These are phyloP conservation scores for Thelonectria discophora DNA, from an alignment of 2,329 filamentous ascomycete species.

Conservation along the genomic window DNA sequence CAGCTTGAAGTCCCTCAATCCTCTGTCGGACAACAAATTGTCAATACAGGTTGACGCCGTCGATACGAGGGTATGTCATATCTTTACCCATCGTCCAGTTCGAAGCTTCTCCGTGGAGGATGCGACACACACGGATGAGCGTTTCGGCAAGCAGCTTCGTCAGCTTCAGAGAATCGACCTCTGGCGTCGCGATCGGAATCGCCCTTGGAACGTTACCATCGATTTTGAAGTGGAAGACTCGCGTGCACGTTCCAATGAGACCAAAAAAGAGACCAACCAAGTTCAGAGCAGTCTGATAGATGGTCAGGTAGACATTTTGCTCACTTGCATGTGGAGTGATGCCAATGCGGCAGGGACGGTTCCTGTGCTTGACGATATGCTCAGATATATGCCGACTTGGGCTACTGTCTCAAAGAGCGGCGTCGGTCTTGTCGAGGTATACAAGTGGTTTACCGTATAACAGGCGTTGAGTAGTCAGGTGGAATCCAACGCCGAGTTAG, in stretches of 20 bases:
- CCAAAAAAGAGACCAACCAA: neutral
- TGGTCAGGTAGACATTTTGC: conserved; percentile 64
- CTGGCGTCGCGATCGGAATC: conserved; percentile 84
- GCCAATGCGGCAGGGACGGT: conserved; percentile 76
- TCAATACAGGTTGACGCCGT: conserved; percentile 72
- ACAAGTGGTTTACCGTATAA: conserved; percentile 61
- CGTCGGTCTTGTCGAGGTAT: conserved; percentile 84
- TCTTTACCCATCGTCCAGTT: conserved; percentile 76
- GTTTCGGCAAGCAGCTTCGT: conserved; percentile 61
- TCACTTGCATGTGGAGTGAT: conserved; percentile 89
- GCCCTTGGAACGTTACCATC: conserved; percentile 72
- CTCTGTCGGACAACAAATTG: conserved; percentile 54
- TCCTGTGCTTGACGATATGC: conserved; percentile 83
- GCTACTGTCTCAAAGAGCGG: conserved; percentile 76
- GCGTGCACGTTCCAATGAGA: neutral
- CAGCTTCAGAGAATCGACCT: conserved; percentile 76
- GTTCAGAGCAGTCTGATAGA: neutral
- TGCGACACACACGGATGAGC: conserved; percentile 61
- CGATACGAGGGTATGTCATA: conserved; percentile 81
- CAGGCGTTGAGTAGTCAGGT: neutral
- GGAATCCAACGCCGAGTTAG: neutral
- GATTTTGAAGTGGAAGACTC: conserved; percentile 32
- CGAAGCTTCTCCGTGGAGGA: conserved; percentile 70
- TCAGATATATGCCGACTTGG: conserved; percentile 82
- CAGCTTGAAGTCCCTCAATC: conserved; percentile 55